A percentile compares a stretch with the other conserved stretches of the same genome.
phyloP scores from a whole-genome alignment of 495 filamentous ascomycete genomes.

The Aspergillus egyptiacus region DNA sequence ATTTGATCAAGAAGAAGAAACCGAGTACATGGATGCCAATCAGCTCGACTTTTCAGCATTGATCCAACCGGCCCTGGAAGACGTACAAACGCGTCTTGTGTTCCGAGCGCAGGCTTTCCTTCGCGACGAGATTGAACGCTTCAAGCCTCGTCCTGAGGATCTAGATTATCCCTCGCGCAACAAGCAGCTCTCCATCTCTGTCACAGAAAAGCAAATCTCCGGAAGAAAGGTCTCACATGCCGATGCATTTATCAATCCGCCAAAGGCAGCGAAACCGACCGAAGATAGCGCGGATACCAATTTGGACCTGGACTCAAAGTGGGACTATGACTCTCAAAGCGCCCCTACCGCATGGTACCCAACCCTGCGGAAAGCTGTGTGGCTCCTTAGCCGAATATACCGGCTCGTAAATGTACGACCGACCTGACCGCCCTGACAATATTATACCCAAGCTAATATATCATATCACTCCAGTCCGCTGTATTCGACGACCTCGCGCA shows the following conservation, averaged over 20 bases:
- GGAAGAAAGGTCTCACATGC: slow-evolving; percentile 39
- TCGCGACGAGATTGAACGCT: slow-evolving; percentile 63
- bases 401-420: slow-evolving; percentile 62
- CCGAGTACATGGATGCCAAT: slow-evolving; percentile 46
- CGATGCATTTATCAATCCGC: slow-evolving; percentile 41
- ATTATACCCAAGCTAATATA: background rate
- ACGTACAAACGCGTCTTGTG: slow-evolving; percentile 70
- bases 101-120: slow-evolving; percentile 63
- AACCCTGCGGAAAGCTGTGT: slow-evolving; percentile 69
- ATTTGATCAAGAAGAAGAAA: slow-evolving; percentile 64
- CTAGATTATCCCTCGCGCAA: slow-evolving; percentile 58
- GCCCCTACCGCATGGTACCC: slow-evolving; percentile 55
- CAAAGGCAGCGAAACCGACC: slow-evolving; percentile 47
- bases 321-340: slow-evolving; percentile 49
- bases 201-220: slow-evolving; percentile 44
- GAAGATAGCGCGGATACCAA: slow-evolving; percentile 45
- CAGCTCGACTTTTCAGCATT: slow-evolving; percentile 62
- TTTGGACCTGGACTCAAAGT: slow-evolving; percentile 42
- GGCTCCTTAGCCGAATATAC: slow-evolving; percentile 79
- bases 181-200: slow-evolving; percentile 40
- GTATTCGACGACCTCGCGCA: slow-evolving; percentile 76
- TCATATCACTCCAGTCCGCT: slow-evolving; percentile 43
- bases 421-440: background rate
- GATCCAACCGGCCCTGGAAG: slow-evolving; percentile 63
- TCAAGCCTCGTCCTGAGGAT: slow-evolving; percentile 62